Base-by-base conservation (phyloP, 139 green algal species). In the Chlorella sp. region DNA sequence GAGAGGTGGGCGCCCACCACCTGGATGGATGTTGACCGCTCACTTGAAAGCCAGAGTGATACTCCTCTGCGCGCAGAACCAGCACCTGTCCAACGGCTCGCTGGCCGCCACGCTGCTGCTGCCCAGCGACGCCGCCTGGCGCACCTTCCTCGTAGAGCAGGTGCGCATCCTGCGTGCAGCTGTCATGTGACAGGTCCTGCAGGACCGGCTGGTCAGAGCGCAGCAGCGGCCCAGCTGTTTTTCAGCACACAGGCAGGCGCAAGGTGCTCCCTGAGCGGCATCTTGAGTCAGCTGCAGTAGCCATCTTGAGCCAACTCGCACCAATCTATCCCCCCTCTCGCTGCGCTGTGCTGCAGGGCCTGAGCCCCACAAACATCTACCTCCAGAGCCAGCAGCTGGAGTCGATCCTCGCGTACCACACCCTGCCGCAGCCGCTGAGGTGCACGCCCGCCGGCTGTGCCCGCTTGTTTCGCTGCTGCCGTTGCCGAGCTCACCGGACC, bases 31-130 rank as follows among this genome's bases (percentile, higher is more conserved):
- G n/a, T n/a, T n/a, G n/a, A n/a, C n/a, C n/a, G n/a, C n/a, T n/a
- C n/a, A n/a, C n/a, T n/a, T n/a, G n/a, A n/a, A n/a, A n/a, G n/a
- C n/a, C n/a, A n/a, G n/a, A n/a, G n/a, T n/a, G n/a, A n/a, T n/a
- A 7, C 46, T 60, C 14, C 4, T 60, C 13, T 16, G 9, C 13
- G 13, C 51, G 51, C 51, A 60, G 51, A 60, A 60, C 16, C 76
- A 82, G 56, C 38, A 38, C 22, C 76, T 82, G 36, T 0, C 38
- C 3, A 41, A 73, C 58, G 36, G 58, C 19, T 38, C 9, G 20
- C 76, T 82, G 38, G 40, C 76, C 2, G 76, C 40, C 56, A 82
- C 76, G 32, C 76, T 82, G 76, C 76, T 82, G 54, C 56, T 82
- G 76, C 76, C 76, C 38, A 72, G 14, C 40, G 56, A 82, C 38